Conservation (phyloP, 1,139 yeast genomes). For the Kazachstania sp. region DNA sequence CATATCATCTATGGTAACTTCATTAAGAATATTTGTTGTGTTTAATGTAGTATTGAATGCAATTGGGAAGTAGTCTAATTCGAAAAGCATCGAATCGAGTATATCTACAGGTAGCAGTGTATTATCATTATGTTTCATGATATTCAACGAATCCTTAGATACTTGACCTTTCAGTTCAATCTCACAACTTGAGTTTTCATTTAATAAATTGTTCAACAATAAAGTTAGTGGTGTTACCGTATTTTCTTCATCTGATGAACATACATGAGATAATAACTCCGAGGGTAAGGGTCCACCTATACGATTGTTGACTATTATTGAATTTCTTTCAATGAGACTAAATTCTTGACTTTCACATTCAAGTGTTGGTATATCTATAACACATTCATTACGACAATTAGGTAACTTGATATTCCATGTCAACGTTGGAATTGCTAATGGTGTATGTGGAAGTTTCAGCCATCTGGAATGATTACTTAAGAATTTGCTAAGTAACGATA, state of each 20-base stretch:
- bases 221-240: slow-evolving; percentile 31
- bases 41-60: slow-evolving; percentile 17
- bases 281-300: slow-evolving; percentile 22
- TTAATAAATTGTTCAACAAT: slow-evolving; percentile 27
- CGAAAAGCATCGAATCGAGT: slow-evolving; percentile 10
- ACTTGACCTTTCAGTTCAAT: slow-evolving; percentile 20
- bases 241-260: slow-evolving; percentile 24
- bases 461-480: slow-evolving; percentile 10
- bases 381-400: slow-evolving; percentile 27
- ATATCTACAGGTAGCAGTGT: slow-evolving; percentile 14
- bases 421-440: slow-evolving; percentile 26
- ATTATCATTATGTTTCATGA: slow-evolving; percentile 10
- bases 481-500: slow-evolving; percentile 7
- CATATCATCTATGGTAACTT: slow-evolving; percentile 30
- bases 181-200: slow-evolving; percentile 22
- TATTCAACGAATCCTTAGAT: slow-evolving; percentile 4
- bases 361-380: slow-evolving; percentile 20
- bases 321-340: slow-evolving; percentile 5
- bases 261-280: slow-evolving; percentile 20
- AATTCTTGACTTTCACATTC: slow-evolving; percentile 12
- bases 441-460: slow-evolving; percentile 10
- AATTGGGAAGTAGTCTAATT: slow-evolving; percentile 16
- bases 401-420: slow-evolving; percentile 30
- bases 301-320: slow-evolving; percentile 11
- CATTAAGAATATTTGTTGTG: slow-evolving; percentile 22